phyloP scores from a whole-genome alignment of 257 asterid species.

The Ilex asprella region DNA sequence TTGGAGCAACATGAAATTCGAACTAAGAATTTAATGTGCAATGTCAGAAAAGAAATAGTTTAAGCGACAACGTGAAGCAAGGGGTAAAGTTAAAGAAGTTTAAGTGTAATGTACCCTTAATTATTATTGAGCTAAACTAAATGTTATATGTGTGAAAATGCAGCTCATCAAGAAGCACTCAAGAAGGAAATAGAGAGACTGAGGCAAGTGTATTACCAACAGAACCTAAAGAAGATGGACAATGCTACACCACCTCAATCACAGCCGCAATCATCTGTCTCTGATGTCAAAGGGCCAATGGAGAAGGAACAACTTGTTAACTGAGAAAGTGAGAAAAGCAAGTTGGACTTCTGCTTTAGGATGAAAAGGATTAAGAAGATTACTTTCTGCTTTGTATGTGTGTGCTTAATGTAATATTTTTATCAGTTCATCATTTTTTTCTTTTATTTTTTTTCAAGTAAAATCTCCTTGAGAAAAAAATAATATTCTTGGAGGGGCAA shows the following conservation, averaged over 20 bases:
- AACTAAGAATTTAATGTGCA: no score
- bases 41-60: no score
- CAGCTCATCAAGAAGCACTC: conserved; percentile 96
- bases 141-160: background rate
- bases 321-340: conserved; percentile 13
- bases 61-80: no score
- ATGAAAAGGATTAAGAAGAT: background rate
- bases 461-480: background rate
- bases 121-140: no score
- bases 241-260: conserved; percentile 23
- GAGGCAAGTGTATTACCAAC: conserved; percentile 68
- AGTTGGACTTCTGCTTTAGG: background rate
- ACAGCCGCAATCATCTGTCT: conserved; percentile 35
- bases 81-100: no score
- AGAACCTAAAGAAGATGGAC: conserved; percentile 66
- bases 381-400: background rate
- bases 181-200: conserved; percentile 91
- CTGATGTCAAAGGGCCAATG: conserved; percentile 29
- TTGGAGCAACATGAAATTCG: no score
- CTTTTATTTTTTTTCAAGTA: no score
- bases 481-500: background rate
- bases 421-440: background rate
- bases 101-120: no score
- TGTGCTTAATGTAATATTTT: background rate
- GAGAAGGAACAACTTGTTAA: conserved; percentile 62